phyloP scores from a whole-genome alignment of 345 rosid genomes.

The Gossypium mustelinum region DNA sequence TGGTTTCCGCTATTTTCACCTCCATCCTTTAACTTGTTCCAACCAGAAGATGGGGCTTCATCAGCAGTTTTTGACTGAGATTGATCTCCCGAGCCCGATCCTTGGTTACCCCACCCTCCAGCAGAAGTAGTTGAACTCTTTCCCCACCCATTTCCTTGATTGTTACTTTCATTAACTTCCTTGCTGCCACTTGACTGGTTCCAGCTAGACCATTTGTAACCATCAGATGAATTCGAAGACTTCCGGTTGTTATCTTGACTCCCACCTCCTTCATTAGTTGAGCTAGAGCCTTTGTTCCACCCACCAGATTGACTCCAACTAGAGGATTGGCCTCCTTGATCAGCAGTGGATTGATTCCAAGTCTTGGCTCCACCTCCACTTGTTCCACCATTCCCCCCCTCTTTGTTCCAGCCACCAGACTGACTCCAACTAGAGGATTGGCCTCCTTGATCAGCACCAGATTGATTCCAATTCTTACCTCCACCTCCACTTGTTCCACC shows the following conservation, averaged over 20 bases:
- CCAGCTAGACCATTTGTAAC: constrained; percentile 50
- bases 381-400: not conserved
- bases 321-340: constrained; percentile 19
- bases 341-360: constrained; percentile 26
- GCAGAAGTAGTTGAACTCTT: not conserved
- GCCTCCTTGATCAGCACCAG: constrained; percentile 17
- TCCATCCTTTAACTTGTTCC: constrained; percentile 20
- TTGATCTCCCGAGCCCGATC: constrained; percentile 14
- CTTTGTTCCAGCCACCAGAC: constrained; percentile 16
- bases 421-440: constrained; percentile 18
- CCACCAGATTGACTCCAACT: constrained; percentile 19
- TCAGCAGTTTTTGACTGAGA: constrained; percentile 18
- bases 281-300: constrained; percentile 12
- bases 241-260: not conserved
- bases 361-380: not conserved
- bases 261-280: constrained; percentile 4
- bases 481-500: not conserved
- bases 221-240: constrained; percentile 1
- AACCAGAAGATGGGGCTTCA: constrained; percentile 22
- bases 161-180: constrained; percentile 19
- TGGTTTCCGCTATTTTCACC: constrained; percentile 7
- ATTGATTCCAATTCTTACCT: constrained; percentile 21
- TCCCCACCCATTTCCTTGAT: not conserved
- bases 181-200: not conserved
- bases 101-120: constrained; percentile 1